phyloP scores from a whole-genome alignment of 768 basidiomycete genomes.

The Chalciporus pseudorubinellus region DNA sequence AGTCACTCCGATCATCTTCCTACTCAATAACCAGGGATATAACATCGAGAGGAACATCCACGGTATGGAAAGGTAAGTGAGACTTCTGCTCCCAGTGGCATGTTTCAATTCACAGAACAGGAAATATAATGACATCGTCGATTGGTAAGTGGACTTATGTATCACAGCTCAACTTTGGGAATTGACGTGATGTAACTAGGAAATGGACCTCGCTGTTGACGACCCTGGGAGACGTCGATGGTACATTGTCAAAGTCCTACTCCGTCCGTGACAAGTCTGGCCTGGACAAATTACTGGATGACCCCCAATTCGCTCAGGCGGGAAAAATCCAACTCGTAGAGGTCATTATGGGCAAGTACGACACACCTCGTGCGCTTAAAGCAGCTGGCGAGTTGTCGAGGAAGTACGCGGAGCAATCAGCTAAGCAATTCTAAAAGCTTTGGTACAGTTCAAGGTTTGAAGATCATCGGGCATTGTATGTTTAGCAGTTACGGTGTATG shows the following conservation, averaged over 20 bases:
- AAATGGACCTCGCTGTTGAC: constrained; percentile 65
- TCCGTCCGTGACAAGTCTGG: constrained; percentile 66
- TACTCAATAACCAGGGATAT: constrained; percentile 80
- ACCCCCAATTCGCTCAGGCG: constrained; percentile 57
- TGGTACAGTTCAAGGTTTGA: neutral
- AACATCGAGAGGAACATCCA: constrained; percentile 84
- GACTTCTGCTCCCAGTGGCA: neutral
- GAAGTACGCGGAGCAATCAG: constrained; percentile 15
- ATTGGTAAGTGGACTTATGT: constrained; percentile 48
- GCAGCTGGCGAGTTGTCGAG: constrained; percentile 43
- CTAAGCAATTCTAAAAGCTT: constrained; percentile 15
- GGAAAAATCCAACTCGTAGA: constrained; percentile 78
- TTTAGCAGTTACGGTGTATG: neutral
- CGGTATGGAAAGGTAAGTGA: constrained; percentile 50
- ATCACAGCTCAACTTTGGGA: neutral
- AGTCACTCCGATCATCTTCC: constrained; percentile 80
- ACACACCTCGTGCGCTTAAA: constrained; percentile 66
- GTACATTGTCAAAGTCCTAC: constrained; percentile 55
- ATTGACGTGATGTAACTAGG: constrained; percentile 31
- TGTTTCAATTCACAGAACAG: constrained; percentile 31
- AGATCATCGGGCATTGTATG: neutral
- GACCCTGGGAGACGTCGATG: constrained; percentile 51
- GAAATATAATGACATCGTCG: constrained; percentile 82
- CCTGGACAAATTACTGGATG: constrained; percentile 63
- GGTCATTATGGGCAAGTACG: constrained; percentile 68